Percentiles rank a stretch among this genome's conserved stretches.
phyloP scores from a whole-genome alignment of 225 moss, liverwort and hornwort genomes.

The Rhytidiadelphus loreus region DNA sequence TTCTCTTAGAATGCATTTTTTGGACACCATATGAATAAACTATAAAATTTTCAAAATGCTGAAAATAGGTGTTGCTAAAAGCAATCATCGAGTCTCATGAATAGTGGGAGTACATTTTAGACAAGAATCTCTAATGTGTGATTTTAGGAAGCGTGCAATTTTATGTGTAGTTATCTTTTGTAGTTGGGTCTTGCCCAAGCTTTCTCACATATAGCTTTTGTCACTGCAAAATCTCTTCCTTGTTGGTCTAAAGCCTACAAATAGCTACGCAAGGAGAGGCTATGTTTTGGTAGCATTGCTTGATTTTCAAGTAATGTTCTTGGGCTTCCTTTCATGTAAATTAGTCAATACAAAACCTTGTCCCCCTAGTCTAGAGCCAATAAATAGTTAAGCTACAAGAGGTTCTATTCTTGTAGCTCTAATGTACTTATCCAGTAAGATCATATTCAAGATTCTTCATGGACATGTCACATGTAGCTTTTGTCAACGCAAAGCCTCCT shows the following conservation, averaged over 20 bases:
- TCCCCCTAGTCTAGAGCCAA: neutral
- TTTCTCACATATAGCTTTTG: neutral
- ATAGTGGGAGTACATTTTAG: too few species aligned
- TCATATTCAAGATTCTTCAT: neutral
- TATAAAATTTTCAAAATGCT: too few species aligned
- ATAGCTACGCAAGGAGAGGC: neutral
- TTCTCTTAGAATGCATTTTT: too few species aligned
- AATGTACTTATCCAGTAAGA: neutral
- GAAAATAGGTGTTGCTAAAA: too few species aligned
- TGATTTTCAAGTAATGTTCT: neutral
- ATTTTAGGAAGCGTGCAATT: too few species aligned
- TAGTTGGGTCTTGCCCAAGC: neutral
- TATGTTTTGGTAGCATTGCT: neutral
- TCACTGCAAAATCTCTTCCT: neutral
- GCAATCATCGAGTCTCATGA: too few species aligned
- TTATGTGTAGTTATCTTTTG: too few species aligned
- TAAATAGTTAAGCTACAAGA: neutral
- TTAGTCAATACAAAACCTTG: neutral
- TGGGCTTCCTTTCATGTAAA: neutral
- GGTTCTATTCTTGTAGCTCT: neutral
- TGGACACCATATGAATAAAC: too few species aligned
- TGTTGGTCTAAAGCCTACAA: neutral
- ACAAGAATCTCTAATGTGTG: too few species aligned
- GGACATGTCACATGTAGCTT: neutral
- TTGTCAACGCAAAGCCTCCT: neutral